Conservation (phyloP, 2,329 filamentous ascomycete genomes). For the Fusarium miscanthi region DNA sequence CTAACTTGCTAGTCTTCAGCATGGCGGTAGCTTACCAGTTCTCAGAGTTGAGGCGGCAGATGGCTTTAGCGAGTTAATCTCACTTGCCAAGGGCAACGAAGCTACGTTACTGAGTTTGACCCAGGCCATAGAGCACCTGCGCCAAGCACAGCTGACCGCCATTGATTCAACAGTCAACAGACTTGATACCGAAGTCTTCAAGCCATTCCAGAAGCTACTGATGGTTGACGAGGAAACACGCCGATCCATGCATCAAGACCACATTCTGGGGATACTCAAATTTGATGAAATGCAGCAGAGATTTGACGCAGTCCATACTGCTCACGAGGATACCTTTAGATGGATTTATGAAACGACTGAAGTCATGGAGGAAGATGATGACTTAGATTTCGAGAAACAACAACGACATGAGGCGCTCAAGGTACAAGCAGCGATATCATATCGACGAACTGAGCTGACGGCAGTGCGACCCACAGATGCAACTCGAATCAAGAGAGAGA, state of each 20-base stretch:
- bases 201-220: rapidly evolving
- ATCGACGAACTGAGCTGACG: not conserved
- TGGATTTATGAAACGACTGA: not conserved
- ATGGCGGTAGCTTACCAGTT: rapidly evolving
- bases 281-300: not conserved
- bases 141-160: rapidly evolving
- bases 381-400: not conserved
- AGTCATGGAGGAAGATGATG: rapidly evolving
- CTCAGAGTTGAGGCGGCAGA: not conserved
- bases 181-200: rapidly evolving
- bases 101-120: not conserved
- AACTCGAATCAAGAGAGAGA: not conserved
- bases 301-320: not conserved
- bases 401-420: not conserved
- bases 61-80: not conserved
- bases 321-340: not conserved
- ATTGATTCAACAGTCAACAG: rapidly evolving
- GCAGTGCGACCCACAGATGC: rapidly evolving
- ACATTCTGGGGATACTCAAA: not conserved
- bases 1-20: rapidly evolving
- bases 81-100: not conserved
- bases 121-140: not conserved
- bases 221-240: rapidly evolving
- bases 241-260: rapidly evolving
- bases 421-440: rapidly evolving